These are phyloP conservation scores for Microdochium bolleyi DNA, from an alignment of 2,329 filamentous ascomycete genomes.

Conservation along the genomic window DNA sequence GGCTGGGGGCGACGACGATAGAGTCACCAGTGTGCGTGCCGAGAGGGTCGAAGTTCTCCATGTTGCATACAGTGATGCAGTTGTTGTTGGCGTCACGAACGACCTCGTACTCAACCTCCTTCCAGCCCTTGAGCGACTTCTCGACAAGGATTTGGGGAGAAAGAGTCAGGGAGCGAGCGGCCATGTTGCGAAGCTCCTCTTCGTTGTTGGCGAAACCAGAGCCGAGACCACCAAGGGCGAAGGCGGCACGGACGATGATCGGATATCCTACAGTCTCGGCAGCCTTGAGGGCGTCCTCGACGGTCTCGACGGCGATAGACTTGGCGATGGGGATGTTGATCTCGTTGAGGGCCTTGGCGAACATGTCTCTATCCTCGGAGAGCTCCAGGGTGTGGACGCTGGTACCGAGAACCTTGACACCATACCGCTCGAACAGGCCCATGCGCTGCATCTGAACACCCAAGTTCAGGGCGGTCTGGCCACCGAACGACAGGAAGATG, in stretches of 20 bases:
- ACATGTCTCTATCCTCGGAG: slow-evolving; percentile 92
- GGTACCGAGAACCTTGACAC: slow-evolving; percentile 91
- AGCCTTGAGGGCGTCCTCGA: slow-evolving; percentile 87
- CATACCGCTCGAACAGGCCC: slow-evolving; percentile 91
- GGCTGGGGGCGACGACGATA: slow-evolving; percentile 94
- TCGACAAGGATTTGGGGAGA: slow-evolving; percentile 96
- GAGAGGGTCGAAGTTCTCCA: slow-evolving; percentile 99
- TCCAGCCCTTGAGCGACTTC: slow-evolving; percentile 99
- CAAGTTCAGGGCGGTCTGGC: slow-evolving; percentile 92
- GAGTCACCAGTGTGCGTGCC: slow-evolving; percentile 98
- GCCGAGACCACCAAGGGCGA: slow-evolving; percentile 90
- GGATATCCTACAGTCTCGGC: slow-evolving; percentile 87
- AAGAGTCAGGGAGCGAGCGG: slow-evolving; percentile 83
- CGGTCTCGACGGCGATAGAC: slow-evolving; percentile 83
- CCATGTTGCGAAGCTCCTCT: slow-evolving; percentile 89
- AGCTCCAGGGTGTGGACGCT: slow-evolving; percentile 91
- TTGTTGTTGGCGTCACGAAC: slow-evolving; percentile 93
- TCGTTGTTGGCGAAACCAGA: slow-evolving; percentile 93
- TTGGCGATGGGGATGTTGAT: slow-evolving; percentile 97
- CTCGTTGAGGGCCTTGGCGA: slow-evolving; percentile 90
- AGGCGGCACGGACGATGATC: slow-evolving; percentile 95
- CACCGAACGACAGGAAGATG: slow-evolving; percentile 95
- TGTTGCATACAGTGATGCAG: slow-evolving; percentile 99
- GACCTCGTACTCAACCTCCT: slow-evolving; percentile 98
- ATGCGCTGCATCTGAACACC: slow-evolving; percentile 96